Evolutionary conservation across 495 filamentous ascomycete species (phyloP), one percentile per base, ranked within the genome.

Genomic region (Daldinia childiae): DNA sequence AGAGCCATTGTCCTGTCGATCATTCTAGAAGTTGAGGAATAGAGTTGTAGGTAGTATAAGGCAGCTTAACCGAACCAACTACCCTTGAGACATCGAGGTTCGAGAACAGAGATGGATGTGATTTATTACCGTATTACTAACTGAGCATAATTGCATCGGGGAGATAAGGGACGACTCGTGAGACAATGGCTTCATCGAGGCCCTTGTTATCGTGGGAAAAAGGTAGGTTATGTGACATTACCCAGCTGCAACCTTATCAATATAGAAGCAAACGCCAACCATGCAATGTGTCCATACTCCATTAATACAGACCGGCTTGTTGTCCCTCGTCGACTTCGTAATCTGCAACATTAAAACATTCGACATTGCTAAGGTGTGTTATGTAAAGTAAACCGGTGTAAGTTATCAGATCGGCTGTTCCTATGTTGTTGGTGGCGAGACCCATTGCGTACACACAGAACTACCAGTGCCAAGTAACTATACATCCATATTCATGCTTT

Each of bases 241-340:
- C 69, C 64, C 61, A 68, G 39, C 55, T 72, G 64, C 32, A 64
- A 68, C 64, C 59, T 61, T 17, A 72, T 60, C 64, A 57, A 66
- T 55, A 50, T 64, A 70, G 43, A 58, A 70, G 52, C 50, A 59
- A 64, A 77, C 75, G 66, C 69, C 75, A 66, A 43, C 59, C 59
- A 73, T 75, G 69, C 66, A 69, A 71, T 43, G 66, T 69, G 58
- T 74, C 59, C 41, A 66, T 74, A 73, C 65, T 62, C 50, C 55
- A 19, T 48, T 27, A 56, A 62, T 62, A 55, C 50, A 58, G 50
- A 41, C 29, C 39, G 24, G 38, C 52, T 41, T 29, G 56, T 56
- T 30, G 39, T 36, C 54, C 38, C 45, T 38, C 34, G 30, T 34
- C 14, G 24, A 52, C 39, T 50, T 52, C 34, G 36, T 61, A 26